Conservation (phyloP, 176 grass and related monocot genomes). For the Eragrostis curvula region DNA sequence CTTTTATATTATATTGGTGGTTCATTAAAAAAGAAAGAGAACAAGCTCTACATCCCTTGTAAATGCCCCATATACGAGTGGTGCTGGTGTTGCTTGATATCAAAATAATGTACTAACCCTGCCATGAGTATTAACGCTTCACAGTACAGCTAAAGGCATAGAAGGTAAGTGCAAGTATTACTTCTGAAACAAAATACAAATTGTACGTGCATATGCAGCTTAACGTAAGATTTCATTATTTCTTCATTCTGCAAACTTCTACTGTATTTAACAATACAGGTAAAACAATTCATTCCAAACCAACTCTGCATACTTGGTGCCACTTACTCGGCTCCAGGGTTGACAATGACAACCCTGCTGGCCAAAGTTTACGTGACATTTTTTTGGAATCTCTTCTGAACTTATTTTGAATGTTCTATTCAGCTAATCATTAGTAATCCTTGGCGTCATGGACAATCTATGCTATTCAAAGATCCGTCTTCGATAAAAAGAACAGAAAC, state of each 20-base stretch:
- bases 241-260: not conserved
- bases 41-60: not conserved
- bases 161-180: not conserved
- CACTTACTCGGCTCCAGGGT: not conserved
- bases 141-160: not conserved
- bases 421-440: not conserved
- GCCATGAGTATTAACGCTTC: not conserved
- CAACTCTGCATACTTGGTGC: not conserved
- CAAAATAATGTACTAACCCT: not conserved
- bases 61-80: not conserved
- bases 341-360: not conserved
- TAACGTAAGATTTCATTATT: not conserved
- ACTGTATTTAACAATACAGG: not conserved
- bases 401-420: conserved; percentile 9
- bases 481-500: conserved; percentile 8
- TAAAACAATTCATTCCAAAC: not conserved
- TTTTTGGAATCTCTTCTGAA: not conserved
- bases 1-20: not conserved
- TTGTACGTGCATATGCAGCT: not conserved
- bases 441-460: not conserved
- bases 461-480: not conserved
- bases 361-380: not conserved
- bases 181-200: not conserved
- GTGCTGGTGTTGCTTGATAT: not conserved
- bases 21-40: not conserved